Evolutionary conservation across 2,329 filamentous ascomycete genomes (phyloP).

Genomic region (Aspergillus niger): DNA sequence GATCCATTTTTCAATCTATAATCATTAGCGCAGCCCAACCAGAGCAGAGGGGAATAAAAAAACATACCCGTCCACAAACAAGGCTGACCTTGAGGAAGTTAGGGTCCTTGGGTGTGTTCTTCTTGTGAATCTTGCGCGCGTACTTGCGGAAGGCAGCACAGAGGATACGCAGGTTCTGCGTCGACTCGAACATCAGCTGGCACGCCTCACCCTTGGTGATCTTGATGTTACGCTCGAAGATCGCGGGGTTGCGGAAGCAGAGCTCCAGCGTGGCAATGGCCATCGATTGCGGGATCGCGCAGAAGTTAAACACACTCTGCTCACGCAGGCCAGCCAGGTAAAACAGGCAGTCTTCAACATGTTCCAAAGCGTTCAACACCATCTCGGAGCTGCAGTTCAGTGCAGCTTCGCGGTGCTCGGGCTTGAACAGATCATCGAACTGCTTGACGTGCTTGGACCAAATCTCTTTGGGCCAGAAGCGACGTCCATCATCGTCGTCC

Average conservation of each 20-base stretch:
- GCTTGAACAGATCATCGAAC: conserved; percentile 88
- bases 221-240: conserved; percentile 89
- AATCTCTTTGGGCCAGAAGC: conserved; percentile 94
- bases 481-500: conserved; percentile 81
- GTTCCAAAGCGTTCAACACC: conserved; percentile 84
- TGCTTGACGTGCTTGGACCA: conserved; percentile 93
- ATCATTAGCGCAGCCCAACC: conserved; percentile 11
- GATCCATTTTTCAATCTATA: conserved; percentile 89
- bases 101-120: conserved; percentile 91
- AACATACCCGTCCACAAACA: conserved; percentile 76
- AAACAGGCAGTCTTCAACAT: conserved; percentile 92
- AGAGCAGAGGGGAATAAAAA: background rate
- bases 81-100: conserved; percentile 91
- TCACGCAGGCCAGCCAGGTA: conserved; percentile 94
- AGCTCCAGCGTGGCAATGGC: conserved; percentile 92
- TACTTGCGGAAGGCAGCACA: conserved; percentile 82
- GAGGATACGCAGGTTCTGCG: conserved; percentile 80
- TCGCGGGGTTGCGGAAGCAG: conserved; percentile 84
- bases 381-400: conserved; percentile 89
- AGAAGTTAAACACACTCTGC: conserved; percentile 99
- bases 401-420: conserved; percentile 73
- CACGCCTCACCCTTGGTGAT: conserved; percentile 96
- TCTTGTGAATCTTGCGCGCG: conserved; percentile 79
- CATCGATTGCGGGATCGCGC: conserved; percentile 95
- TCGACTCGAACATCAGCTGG: conserved; percentile 85